phyloP scores from a whole-genome alignment of 768 basidiomycete species.

The Suillus ampliporus region DNA sequence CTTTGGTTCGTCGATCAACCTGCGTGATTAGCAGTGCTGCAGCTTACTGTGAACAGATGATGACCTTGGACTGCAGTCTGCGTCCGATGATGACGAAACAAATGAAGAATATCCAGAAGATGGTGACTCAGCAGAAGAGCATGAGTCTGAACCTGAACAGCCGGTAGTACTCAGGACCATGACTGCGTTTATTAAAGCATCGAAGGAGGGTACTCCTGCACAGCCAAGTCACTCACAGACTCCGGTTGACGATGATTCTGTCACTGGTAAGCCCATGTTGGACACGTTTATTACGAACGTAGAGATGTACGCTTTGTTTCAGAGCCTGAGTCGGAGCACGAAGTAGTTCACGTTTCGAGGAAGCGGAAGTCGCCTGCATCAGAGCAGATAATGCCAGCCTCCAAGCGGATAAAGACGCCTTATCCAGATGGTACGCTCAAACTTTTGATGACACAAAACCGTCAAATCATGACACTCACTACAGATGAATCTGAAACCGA shows the following conservation, averaged over 20 bases:
- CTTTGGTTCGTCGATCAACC: slow-evolving; percentile 45
- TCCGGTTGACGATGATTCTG: slow-evolving; percentile 29
- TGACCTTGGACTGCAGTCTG: slow-evolving; percentile 57
- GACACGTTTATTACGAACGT: not conserved
- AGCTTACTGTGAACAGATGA: slow-evolving; percentile 31
- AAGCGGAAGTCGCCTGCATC: slow-evolving; percentile 35
- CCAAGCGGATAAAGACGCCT: slow-evolving; percentile 26
- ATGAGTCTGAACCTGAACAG: slow-evolving; percentile 24
- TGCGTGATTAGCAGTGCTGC: not conserved
- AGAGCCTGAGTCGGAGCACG: slow-evolving; percentile 39
- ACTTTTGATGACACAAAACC: not conserved
- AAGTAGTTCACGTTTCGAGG: slow-evolving; percentile 7
- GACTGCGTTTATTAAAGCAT: slow-evolving; percentile 14
- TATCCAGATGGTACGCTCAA: slow-evolving; percentile 23
- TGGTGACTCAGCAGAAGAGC: slow-evolving; percentile 30
- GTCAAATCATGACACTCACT: not conserved
- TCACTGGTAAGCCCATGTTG: slow-evolving; percentile 20
- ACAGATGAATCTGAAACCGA: slow-evolving; percentile 54
- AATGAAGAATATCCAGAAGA: slow-evolving; percentile 21
- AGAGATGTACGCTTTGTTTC: not conserved
- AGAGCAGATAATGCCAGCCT: slow-evolving; percentile 12
- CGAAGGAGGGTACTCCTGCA: slow-evolving; percentile 11
- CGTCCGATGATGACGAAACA: slow-evolving; percentile 47
- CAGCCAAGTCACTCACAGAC: not conserved
- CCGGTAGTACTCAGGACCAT: slow-evolving; percentile 31